A percentile compares a stretch with the other conserved stretches of the same genome.
These are phyloP conservation scores for Centaurea solstitialis DNA, from an alignment of 129 eudicot genomes.

Conservation along the genomic window DNA sequence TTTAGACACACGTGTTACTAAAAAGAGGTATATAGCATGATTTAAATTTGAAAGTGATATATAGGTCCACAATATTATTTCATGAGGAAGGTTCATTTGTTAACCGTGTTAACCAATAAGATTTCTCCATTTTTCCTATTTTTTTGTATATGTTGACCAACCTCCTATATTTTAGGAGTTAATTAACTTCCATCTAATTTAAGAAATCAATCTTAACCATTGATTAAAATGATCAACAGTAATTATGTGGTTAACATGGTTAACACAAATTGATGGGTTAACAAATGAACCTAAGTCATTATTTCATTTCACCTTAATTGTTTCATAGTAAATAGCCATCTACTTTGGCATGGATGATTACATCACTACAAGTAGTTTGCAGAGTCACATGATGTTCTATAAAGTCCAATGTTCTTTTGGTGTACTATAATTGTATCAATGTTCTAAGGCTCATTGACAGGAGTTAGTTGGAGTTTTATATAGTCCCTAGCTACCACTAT, in stretches of 20 bases:
- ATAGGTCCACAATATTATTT: not conserved
- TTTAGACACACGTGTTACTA: not conserved
- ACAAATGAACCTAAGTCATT: no score
- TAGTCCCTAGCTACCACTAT: not conserved
- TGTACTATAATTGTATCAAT: not conserved
- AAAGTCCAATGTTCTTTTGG: not conserved
- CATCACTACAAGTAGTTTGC: not conserved
- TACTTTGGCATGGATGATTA: not conserved
- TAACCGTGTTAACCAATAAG: no score
- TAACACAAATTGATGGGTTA: no score
- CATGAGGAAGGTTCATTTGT: no score
- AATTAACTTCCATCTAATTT: no score
- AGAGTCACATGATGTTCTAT: not conserved
- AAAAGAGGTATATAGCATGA: no score
- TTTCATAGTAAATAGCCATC: not conserved
- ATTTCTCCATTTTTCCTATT: no score
- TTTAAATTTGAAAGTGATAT: not conserved
- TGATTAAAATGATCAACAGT: no score
- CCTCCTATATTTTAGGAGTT: no score
- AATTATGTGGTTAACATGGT: no score
- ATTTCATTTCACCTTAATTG: not conserved
- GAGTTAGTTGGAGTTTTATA: slow-evolving; percentile 1
- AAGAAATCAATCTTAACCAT: no score
- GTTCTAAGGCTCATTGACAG: not conserved
- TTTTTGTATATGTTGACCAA: no score